Conservation (phyloP, 2,329 filamentous ascomycete species). For the Arthrobotrys sinensis region DNA sequence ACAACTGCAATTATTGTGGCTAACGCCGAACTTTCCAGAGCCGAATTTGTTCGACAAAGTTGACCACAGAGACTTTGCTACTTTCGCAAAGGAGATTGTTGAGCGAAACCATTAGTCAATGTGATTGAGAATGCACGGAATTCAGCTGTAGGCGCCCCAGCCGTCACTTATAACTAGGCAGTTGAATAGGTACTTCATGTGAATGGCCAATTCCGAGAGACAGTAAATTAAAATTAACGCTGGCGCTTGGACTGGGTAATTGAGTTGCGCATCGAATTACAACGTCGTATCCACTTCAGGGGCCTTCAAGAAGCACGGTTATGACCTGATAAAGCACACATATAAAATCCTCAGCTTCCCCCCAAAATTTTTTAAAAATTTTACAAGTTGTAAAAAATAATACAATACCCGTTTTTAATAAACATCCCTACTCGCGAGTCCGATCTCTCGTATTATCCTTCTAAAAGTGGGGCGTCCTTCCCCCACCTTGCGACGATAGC, state of each 20-base stretch:
- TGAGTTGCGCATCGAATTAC: constrained; percentile 33
- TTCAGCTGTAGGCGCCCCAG: constrained; percentile 30
- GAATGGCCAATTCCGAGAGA: constrained; percentile 27
- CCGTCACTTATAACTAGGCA: constrained; percentile 23
- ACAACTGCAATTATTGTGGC: neutral
- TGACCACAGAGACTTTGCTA: constrained; percentile 80
- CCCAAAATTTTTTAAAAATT: constrained; percentile 13
- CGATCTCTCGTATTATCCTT: constrained; percentile 17
- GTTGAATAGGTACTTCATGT: constrained; percentile 14
- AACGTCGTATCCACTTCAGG: constrained; percentile 34
- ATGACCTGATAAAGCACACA: constrained; percentile 20
- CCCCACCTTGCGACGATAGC: constrained; percentile 23
- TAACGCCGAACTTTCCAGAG: constrained; percentile 68
- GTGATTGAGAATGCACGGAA: constrained; percentile 10
- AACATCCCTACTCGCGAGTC: constrained; percentile 1
- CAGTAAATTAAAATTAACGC: constrained; percentile 25
- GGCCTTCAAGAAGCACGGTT: constrained; percentile 18
- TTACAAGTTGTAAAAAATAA: neutral
- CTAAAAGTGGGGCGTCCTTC: constrained; percentile 23
- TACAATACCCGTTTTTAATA: constrained; percentile 12
- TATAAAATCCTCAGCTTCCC: constrained; percentile 29
- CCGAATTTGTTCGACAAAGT: constrained; percentile 88
- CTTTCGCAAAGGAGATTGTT: constrained; percentile 76
- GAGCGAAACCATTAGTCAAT: constrained; percentile 67
- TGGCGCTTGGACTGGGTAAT: constrained; percentile 36